phyloP scores from a whole-genome alignment of 345 rosid species.

The Salix arbutifolia region DNA sequence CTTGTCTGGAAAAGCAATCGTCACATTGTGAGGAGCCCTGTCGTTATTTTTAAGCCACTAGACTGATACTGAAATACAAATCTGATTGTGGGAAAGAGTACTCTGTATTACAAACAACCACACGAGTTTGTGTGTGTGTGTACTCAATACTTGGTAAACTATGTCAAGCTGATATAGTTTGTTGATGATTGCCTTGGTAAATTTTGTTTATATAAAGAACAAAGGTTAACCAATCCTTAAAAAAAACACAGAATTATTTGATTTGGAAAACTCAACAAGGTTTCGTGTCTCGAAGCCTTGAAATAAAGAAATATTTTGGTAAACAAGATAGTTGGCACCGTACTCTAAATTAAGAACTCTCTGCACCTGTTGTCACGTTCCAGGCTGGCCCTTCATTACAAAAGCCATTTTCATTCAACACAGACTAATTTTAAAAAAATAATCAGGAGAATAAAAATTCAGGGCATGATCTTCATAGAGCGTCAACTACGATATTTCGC shows the following conservation, averaged over 20 bases:
- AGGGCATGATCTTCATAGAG: neutral
- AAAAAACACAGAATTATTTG: too few relatives aligned
- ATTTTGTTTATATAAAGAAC: neutral
- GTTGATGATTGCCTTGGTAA: neutral
- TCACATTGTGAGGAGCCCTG: conserved; percentile 65
- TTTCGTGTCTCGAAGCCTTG: neutral
- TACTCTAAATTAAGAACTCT: neutral
- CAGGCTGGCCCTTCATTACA: neutral
- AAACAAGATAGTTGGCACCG: neutral
- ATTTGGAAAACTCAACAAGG: too few relatives aligned
- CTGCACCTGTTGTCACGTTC: neutral
- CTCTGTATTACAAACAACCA: neutral
- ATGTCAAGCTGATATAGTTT: neutral
- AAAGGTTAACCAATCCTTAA: too few relatives aligned
- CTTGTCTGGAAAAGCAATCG: conserved; percentile 62
- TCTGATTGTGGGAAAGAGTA: neutral
- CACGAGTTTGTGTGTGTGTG: neutral
- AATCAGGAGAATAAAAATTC: neutral
- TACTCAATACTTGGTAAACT: neutral
- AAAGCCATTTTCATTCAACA: too few relatives aligned
- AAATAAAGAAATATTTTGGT: neutral
- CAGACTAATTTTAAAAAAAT: too few relatives aligned
- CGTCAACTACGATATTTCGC: neutral
- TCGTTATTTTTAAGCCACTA: conserved; percentile 40
- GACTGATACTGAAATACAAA: neutral